Evolutionary conservation across 441 rosid genomes (phyloP), one percentile per base, ranked within the genome.

Genomic region (Euphorbia corollata): DNA sequence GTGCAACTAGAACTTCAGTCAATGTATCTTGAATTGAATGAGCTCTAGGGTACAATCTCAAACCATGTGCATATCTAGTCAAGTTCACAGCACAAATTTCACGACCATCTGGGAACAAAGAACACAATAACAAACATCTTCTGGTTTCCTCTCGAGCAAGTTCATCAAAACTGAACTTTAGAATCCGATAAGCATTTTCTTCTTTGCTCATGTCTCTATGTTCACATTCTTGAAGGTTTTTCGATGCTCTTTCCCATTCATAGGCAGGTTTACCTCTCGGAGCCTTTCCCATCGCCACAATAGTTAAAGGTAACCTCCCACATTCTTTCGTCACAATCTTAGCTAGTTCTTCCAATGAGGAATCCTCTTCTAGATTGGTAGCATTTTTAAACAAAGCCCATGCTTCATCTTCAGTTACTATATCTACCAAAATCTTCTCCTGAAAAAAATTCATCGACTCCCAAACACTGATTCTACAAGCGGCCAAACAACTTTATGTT

Each of bases 401-500:
- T 9, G 72, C 72, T 19, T 73, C 80, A 1, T 58, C 16, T 10
- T 71, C 68, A 1, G 23, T 11, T 3, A 73, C 59, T 24, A 50
- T 18, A 8, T 39, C 69, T 12, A 71, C 58, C 4, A 3, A 41
- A 38, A 58, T 51, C 13, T 27, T 48, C 56, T 22, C 24, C 3
- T 60, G 67, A 65, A 61, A 59, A 65, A 61, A 59, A 9, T 65
- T 36, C 61, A 65, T 65, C 7, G 60, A 3, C 8, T 18, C 20
- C 12, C 72, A 68, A 30, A 68, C 73, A 3, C 20, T 62, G 51
- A 56, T 32, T 19, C 48, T 53, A 0, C 70, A 66, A 8, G 77
- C 64, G 0, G 77, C 64, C 12, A 74, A 5, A 74, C 23, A 59
- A 74, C 61, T 43, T 70, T 74, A 45, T 67, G 70, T 13, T 68